Conservation (phyloP, 2,329 filamentous ascomycete genomes). For the Dactylonectria estremocensis region DNA sequence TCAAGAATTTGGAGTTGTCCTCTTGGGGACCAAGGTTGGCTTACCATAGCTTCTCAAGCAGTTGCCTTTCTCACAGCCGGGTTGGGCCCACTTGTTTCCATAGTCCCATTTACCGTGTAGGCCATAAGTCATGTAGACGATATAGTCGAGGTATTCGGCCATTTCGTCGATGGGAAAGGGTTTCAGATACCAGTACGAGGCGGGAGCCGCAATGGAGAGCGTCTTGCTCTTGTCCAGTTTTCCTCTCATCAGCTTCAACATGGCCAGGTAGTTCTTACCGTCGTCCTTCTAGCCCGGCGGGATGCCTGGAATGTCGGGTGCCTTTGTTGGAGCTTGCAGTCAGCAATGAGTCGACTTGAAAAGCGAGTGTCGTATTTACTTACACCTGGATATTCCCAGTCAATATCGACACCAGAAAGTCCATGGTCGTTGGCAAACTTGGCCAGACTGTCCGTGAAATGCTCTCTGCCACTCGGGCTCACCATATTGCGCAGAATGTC, state of each 20-base stretch:
- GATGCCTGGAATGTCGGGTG: background rate
- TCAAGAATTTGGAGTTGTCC: background rate
- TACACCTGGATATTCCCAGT: slow-evolving; percentile 58
- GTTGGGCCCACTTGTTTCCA: background rate
- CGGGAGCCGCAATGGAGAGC: background rate
- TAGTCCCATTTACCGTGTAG: slow-evolving; percentile 45
- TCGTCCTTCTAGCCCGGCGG: background rate
- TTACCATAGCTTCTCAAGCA: slow-evolving; percentile 1
- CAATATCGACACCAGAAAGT: slow-evolving; percentile 58
- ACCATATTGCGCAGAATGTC: slow-evolving; percentile 37
- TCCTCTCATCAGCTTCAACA: background rate
- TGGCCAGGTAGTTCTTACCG: background rate
- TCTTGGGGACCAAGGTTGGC: too few species aligned
- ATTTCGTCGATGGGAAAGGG: slow-evolving; percentile 6
- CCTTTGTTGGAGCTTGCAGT: background rate
- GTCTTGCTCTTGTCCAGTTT: background rate
- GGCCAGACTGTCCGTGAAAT: slow-evolving; percentile 52
- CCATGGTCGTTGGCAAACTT: slow-evolving; percentile 55
- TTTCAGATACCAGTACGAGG: slow-evolving; percentile 5
- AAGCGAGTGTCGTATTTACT: background rate
- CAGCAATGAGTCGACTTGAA: background rate
- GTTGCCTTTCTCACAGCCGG: background rate
- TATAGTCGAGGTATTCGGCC: slow-evolving; percentile 40
- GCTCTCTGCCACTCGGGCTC: slow-evolving; percentile 39
- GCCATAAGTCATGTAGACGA: slow-evolving; percentile 53